These are phyloP conservation scores for Cyclocybe aegerita DNA, from an alignment of 768 basidiomycete species.

Conservation along the genomic window DNA sequence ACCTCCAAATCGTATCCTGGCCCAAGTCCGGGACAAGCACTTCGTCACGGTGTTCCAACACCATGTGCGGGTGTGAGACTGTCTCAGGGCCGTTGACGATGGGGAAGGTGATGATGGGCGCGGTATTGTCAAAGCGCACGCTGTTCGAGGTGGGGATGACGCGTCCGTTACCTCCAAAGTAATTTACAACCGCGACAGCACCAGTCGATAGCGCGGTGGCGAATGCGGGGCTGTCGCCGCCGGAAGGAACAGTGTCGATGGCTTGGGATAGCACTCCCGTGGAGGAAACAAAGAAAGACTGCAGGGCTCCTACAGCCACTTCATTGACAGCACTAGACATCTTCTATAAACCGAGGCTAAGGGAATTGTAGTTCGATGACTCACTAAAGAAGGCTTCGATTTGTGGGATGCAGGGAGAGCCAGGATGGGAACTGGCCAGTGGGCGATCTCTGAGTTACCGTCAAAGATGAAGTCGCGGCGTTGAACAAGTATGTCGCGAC, in stretches of 20 bases:
- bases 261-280: slow-evolving; percentile 45
- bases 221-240: slow-evolving; percentile 53
- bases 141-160: slow-evolving; percentile 49
- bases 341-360: not conserved
- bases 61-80: slow-evolving; percentile 68
- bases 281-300: slow-evolving; percentile 52
- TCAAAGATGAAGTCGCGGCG: slow-evolving; percentile 44
- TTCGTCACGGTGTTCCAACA: slow-evolving; percentile 52
- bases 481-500: slow-evolving; percentile 66
- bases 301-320: slow-evolving; percentile 44
- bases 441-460: slow-evolving; percentile 45
- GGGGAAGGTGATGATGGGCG: slow-evolving; percentile 55
- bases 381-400: slow-evolving; percentile 62
- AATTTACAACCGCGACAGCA: slow-evolving; percentile 61
- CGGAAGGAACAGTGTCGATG: slow-evolving; percentile 46
- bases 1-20: slow-evolving; percentile 67
- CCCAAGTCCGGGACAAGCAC: slow-evolving; percentile 69
- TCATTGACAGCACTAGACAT: slow-evolving; percentile 59
- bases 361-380: slow-evolving; percentile 18
- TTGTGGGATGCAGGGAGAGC: slow-evolving; percentile 56
- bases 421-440: slow-evolving; percentile 58
- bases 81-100: slow-evolving; percentile 25
- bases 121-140: slow-evolving; percentile 31
- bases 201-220: slow-evolving; percentile 51
- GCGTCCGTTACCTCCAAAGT: slow-evolving; percentile 51